These are phyloP conservation scores for Moniliophthora roreri DNA, from an alignment of 1,284 basidiomycete species.

Conservation along the genomic window DNA sequence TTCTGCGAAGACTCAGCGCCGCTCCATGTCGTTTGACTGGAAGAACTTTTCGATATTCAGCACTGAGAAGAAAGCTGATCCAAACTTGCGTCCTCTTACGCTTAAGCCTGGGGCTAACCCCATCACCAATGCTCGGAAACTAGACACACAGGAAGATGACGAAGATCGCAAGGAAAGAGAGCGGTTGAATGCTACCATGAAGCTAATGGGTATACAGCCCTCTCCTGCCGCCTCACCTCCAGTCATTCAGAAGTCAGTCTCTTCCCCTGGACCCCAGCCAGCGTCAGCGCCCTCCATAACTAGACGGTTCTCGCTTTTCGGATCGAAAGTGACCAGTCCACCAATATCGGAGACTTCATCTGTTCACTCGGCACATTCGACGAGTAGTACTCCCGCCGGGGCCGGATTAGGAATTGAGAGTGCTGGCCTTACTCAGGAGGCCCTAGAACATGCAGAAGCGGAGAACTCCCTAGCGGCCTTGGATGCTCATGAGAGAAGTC, in stretches of 20 bases:
- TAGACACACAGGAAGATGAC: slow-evolving; percentile 84
- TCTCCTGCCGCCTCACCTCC: slow-evolving; percentile 33
- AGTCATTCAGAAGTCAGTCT: slow-evolving; percentile 41
- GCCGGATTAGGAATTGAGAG: slow-evolving; percentile 38
- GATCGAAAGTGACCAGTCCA: slow-evolving; percentile 39
- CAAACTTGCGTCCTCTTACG: slow-evolving; percentile 69
- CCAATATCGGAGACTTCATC: slow-evolving; percentile 49
- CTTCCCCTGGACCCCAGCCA: slow-evolving; percentile 32
- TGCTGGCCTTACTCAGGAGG: slow-evolving; percentile 66
- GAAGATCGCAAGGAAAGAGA: slow-evolving; percentile 85
- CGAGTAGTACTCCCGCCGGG: slow-evolving; percentile 28
- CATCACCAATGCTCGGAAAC: slow-evolving; percentile 64
- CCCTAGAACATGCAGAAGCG: slow-evolving; percentile 73
- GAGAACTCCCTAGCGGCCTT: slow-evolving; percentile 69
- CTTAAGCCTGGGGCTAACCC: slow-evolving; percentile 61
- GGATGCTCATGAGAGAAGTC: slow-evolving; percentile 70
- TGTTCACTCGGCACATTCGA: slow-evolving; percentile 40
- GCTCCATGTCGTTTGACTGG: slow-evolving; percentile 84
- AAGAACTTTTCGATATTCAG: slow-evolving; percentile 70
- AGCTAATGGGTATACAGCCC: slow-evolving; percentile 87
- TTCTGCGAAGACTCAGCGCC: slow-evolving; percentile 56
- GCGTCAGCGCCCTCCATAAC: slow-evolving; percentile 33
- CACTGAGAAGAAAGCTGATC: slow-evolving; percentile 59
- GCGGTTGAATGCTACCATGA: slow-evolving; percentile 84
- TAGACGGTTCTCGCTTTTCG: slow-evolving; percentile 71